phyloP scores from a whole-genome alignment of 2,329 filamentous ascomycete genomes.

The Colletotrichum eleusines region DNA sequence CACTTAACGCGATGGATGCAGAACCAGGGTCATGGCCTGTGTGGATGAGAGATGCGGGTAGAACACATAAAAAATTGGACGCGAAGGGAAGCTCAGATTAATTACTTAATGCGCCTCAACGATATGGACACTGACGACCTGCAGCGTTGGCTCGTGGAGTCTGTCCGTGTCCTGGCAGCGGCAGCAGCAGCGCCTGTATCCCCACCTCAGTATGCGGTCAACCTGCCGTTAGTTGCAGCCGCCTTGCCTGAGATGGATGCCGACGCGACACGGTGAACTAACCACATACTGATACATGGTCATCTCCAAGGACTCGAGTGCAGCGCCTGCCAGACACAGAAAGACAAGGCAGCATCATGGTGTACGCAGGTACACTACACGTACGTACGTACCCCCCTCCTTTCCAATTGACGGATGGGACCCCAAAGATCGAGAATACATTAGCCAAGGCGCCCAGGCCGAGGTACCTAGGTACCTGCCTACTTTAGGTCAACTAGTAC shows the following conservation, averaged over 20 bases:
- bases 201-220: conserved; percentile 9
- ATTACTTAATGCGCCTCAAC: neutral
- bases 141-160: conserved; percentile 14
- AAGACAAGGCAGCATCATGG: neutral
- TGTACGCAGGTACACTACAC: neutral
- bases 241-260: neutral
- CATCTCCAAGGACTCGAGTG: too few relatives aligned
- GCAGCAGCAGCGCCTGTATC: too few relatives aligned
- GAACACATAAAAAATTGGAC: too few relatives aligned
- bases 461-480: neutral
- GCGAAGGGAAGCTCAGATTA: neutral
- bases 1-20: neutral
- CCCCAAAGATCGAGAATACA: neutral
- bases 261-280: too few relatives aligned
- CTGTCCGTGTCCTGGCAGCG: conserved; percentile 20
- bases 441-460: neutral
- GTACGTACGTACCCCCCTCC: neutral
- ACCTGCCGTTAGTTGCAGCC: neutral
- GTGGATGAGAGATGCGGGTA: neutral
- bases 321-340: neutral
- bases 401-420: too few relatives aligned
- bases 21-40: neutral
- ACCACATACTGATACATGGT: neutral
- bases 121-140: neutral
- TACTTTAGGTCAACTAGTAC: neutral